Conservation (phyloP, 495 filamentous ascomycete species). For the Jackrogersella minutella region DNA sequence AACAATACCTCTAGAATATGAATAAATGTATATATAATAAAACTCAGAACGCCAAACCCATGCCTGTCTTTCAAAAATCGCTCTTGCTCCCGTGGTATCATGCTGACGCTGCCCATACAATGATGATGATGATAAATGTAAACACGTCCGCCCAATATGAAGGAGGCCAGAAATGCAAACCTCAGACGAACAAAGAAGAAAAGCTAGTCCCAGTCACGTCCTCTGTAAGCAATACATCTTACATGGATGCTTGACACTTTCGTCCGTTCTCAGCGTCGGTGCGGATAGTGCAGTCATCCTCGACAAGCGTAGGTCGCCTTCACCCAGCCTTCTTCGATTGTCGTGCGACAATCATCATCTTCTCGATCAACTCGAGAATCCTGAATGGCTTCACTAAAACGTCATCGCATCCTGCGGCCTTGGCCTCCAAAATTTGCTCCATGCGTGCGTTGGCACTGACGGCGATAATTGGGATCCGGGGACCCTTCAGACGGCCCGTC, state of each 20-base stretch:
- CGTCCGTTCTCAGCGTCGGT: not conserved
- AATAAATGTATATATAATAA: no score
- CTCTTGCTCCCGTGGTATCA: slow-evolving; percentile 36
- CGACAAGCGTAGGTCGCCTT: not conserved
- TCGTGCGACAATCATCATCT: slow-evolving; percentile 46
- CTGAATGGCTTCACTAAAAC: slow-evolving; percentile 57
- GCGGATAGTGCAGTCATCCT: not conserved
- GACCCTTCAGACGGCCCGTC: slow-evolving; percentile 57
- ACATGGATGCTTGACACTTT: no score
- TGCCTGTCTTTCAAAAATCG: slow-evolving; percentile 19
- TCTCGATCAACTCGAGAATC: slow-evolving; percentile 56
- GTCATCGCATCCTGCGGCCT: slow-evolving; percentile 58
- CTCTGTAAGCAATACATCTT: not conserved
- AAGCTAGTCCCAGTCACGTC: not conserved
- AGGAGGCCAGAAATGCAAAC: not conserved
- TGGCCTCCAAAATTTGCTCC: slow-evolving; percentile 68
- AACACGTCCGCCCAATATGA: not conserved
- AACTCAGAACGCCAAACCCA: slow-evolving; percentile 24
- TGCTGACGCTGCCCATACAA: slow-evolving; percentile 21
- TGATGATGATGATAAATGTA: slow-evolving; percentile 26
- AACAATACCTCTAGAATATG: slow-evolving; percentile 7
- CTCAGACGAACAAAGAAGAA: not conserved
- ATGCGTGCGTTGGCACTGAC: slow-evolving; percentile 80
- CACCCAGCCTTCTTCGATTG: slow-evolving; percentile 10
- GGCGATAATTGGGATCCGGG: slow-evolving; percentile 75